Evolutionary conservation across 129 eudicot genomes (phyloP).

Genomic region (Helianthus tuberosus): DNA sequence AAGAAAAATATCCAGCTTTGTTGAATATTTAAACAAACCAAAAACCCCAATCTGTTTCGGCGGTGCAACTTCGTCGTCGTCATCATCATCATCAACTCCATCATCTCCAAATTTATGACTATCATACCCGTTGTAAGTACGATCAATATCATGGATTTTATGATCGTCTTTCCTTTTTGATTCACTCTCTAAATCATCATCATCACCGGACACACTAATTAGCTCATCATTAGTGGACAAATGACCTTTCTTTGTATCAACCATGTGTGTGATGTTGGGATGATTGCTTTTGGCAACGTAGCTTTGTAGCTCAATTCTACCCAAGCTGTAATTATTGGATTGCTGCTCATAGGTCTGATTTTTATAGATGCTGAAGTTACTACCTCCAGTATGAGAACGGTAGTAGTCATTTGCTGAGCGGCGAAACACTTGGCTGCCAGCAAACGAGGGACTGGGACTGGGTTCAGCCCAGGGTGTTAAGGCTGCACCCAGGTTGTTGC

Average conservation of each 20-base stretch:
- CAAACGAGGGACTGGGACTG: not conserved
- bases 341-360: constrained; percentile 37
- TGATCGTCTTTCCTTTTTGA: constrained; percentile 19
- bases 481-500: constrained; percentile 55
- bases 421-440: constrained; percentile 42
- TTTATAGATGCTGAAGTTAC: constrained; percentile 26
- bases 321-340: constrained; percentile 28
- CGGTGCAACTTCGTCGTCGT: constrained; percentile 48
- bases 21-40: constrained; percentile 65
- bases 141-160: constrained; percentile 21
- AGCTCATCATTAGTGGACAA: constrained; percentile 29
- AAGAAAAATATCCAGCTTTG: constrained; percentile 55
- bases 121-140: not conserved
- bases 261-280: not conserved
- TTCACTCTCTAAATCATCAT: constrained; percentile 37
- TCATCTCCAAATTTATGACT: constrained; percentile 44
- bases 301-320: constrained; percentile 75
- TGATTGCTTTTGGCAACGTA: constrained; percentile 44
- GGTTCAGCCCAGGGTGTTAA: constrained; percentile 55
- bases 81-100: constrained; percentile 33
- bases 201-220: constrained; percentile 17
- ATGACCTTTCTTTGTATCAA: constrained; percentile 27
- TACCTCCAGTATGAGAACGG: constrained; percentile 36
- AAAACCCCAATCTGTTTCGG: constrained; percentile 53
- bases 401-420: constrained; percentile 70